phyloP scores from a whole-genome alignment of 768 basidiomycete genomes.

The Lactarius sanguifluus region DNA sequence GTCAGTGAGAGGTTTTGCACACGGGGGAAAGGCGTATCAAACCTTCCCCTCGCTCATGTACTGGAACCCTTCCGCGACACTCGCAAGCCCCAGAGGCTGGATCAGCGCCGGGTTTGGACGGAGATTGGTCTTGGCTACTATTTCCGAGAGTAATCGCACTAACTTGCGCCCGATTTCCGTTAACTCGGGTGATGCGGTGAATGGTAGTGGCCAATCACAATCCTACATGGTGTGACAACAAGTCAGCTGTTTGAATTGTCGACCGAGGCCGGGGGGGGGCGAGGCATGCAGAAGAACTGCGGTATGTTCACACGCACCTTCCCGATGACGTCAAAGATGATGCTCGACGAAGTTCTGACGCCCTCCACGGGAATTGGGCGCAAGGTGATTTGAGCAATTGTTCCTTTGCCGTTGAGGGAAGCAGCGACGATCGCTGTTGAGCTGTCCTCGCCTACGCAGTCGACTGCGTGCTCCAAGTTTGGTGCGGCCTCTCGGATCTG shows the following conservation, averaged over 20 bases:
- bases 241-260: not conserved
- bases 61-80: conserved; percentile 20
- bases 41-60: conserved; percentile 29
- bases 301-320: conserved; percentile 1
- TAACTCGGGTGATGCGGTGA: conserved; percentile 12
- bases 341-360: not conserved
- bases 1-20: not conserved
- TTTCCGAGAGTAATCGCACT: conserved; percentile 11
- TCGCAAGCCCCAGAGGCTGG: conserved; percentile 24
- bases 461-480: conserved; percentile 5
- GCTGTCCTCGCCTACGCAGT: conserved; percentile 5
- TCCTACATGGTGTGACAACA: not conserved
- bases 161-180: conserved; percentile 5
- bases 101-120: conserved; percentile 22
- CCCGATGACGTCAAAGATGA: conserved; percentile 13
- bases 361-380: not conserved
- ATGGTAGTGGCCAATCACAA: conserved; percentile 11
- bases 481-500: conserved; percentile 21
- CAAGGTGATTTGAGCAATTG: conserved; percentile 4
- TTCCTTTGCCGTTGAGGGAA: conserved; percentile 8
- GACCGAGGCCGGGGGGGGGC: no score
- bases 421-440: conserved; percentile 9
- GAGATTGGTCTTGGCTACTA: conserved; percentile 17
- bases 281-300: not conserved
- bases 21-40: not conserved